Evolutionary conservation across 495 filamentous ascomycete species (phyloP).

Genomic region (Annulohypoxylon moriforme): DNA sequence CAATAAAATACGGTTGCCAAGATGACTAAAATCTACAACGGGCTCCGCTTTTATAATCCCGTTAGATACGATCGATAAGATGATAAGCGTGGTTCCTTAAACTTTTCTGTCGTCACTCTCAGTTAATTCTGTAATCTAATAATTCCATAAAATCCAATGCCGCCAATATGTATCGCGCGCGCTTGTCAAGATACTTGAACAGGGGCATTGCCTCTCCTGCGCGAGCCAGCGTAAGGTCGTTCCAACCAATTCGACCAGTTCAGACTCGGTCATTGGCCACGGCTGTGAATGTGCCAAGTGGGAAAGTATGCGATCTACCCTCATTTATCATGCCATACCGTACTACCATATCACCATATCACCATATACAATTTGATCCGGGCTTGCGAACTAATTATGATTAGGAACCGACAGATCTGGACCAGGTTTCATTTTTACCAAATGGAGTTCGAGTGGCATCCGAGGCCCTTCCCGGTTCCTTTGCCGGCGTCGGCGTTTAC

Average conservation of each 20-base stretch:
- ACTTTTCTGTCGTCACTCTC: conserved; percentile 41
- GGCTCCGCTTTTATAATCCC: background rate
- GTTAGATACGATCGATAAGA: conserved; percentile 10
- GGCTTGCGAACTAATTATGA: conserved; percentile 31
- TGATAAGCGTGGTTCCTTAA: conserved; percentile 28
- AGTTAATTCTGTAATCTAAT: background rate
- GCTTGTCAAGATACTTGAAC: conserved; percentile 34
- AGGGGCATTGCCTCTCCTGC: conserved; percentile 43
- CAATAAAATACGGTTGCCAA: conserved; percentile 6
- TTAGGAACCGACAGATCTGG: conserved; percentile 89
- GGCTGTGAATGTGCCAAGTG: conserved; percentile 36
- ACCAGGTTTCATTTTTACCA: conserved; percentile 86
- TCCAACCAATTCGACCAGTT: conserved; percentile 34
- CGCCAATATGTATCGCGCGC: conserved; percentile 47
- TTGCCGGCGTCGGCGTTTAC: conserved; percentile 95
- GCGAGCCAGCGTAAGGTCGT: conserved; percentile 24
- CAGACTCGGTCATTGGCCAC: conserved; percentile 44
- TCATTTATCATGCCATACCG: background rate
- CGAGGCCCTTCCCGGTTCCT: conserved; percentile 93
- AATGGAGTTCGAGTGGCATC: conserved; percentile 97
- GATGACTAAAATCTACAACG: conserved; percentile 1
- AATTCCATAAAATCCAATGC: conserved; percentile 17
- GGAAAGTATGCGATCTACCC: conserved; percentile 40
- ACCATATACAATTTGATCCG: background rate
- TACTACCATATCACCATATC: no score